Percentiles rank a stretch among this genome's conserved stretches.
These are phyloP conservation scores for Ustilaginoidea virens DNA, from an alignment of 2,329 filamentous ascomycete species.

Conservation along the genomic window DNA sequence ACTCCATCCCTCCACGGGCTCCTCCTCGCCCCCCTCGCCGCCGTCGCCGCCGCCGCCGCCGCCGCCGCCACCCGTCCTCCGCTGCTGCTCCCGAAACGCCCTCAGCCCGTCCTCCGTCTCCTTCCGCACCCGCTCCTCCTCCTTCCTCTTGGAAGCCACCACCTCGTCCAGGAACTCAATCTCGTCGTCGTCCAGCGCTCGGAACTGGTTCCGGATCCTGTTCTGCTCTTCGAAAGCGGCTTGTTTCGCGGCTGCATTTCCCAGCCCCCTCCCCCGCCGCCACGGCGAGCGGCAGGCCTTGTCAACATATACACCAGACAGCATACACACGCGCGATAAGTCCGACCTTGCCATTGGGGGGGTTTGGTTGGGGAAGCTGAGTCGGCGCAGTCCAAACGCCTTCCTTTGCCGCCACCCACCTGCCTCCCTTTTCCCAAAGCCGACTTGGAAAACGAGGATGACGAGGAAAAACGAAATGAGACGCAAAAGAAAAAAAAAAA, in stretches of 20 bases:
- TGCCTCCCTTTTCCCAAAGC: background rate
- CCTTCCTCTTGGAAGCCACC: conserved; percentile 28
- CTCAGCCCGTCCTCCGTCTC: conserved; percentile 43
- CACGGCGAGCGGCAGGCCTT: no score
- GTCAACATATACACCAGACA: no score
- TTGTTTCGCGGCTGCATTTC: conserved; percentile 58
- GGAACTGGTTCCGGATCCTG: conserved; percentile 61
- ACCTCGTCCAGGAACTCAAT: conserved; percentile 57
- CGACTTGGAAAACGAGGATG: background rate
- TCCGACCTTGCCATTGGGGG: no score
- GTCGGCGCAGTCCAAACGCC: no score
- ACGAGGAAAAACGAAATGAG: background rate
- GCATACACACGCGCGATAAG: no score
- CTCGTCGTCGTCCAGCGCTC: conserved; percentile 64
- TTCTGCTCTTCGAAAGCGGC: conserved; percentile 65
- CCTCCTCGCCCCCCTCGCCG: conserved; percentile 10
- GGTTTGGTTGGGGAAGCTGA: no score
- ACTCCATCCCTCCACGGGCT: conserved; percentile 18
- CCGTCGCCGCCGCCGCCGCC: conserved; percentile 8
- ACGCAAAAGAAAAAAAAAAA: background rate
- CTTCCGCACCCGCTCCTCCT: conserved; percentile 36
- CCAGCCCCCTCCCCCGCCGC: no score
- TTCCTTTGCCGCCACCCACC: no score
- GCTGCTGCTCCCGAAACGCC: conserved; percentile 38
- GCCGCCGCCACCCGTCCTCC: conserved; percentile 12